phyloP scores from a whole-genome alignment of 768 basidiomycete genomes.

The Suillus hirtellus region DNA sequence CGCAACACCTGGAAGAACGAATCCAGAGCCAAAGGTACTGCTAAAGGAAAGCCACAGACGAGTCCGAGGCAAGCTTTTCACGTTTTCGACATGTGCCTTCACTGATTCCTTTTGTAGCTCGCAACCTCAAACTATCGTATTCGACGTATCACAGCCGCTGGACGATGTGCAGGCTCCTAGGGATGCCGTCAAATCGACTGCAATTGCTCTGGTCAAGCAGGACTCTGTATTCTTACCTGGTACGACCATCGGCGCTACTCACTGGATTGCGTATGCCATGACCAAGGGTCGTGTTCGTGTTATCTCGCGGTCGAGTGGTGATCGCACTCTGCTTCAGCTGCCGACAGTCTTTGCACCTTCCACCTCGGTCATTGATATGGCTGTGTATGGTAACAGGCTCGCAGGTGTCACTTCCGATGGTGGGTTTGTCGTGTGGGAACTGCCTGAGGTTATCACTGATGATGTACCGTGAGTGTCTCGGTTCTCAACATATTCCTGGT shows the following conservation, averaged over 20 bases:
- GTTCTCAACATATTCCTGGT: constrained; percentile 20
- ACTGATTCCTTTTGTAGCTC: constrained; percentile 38
- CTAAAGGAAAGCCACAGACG: constrained; percentile 46
- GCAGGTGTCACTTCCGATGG: constrained; percentile 88
- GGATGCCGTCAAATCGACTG: constrained; percentile 84
- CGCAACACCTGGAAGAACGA: constrained; percentile 45
- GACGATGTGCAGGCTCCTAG: constrained; percentile 75
- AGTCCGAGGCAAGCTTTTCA: constrained; percentile 54
- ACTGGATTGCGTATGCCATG: constrained; percentile 94
- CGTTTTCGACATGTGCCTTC: background rate
- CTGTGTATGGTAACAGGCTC: constrained; percentile 77
- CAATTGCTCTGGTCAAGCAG: constrained; percentile 85
- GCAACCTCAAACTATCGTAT: constrained; percentile 66
- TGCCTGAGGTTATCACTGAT: constrained; percentile 81
- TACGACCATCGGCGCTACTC: constrained; percentile 86
- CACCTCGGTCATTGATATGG: constrained; percentile 81
- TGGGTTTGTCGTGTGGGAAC: constrained; percentile 86
- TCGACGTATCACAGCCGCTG: constrained; percentile 73
- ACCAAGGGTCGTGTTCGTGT: constrained; percentile 88
- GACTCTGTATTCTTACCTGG: constrained; percentile 83
- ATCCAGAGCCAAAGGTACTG: constrained; percentile 36
- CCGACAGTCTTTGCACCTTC: constrained; percentile 58
- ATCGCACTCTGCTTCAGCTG: constrained; percentile 82
- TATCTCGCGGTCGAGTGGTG: constrained; percentile 85
- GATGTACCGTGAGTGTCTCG: constrained; percentile 69